Evolutionary conservation across 2,329 filamentous ascomycete genomes (phyloP).

Genomic region (Aciculosporium take): DNA sequence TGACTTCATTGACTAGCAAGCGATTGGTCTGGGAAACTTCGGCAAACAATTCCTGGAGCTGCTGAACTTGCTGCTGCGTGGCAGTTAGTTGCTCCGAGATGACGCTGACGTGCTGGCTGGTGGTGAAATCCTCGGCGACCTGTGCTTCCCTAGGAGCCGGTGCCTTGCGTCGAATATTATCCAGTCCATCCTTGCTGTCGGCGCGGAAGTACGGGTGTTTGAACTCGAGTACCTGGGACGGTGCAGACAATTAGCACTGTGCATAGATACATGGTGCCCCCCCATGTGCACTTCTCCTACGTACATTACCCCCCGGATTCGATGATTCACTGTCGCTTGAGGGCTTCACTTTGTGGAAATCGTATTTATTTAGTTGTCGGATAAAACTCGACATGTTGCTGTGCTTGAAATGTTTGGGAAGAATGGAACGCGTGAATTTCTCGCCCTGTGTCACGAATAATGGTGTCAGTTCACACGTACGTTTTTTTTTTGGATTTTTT

Average conservation of each 20-base stretch:
- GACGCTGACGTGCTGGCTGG: constrained; percentile 76
- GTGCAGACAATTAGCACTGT: constrained; percentile 4
- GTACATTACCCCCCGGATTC: constrained; percentile 23
- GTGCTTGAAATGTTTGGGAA: constrained; percentile 98
- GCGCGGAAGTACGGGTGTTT: constrained; percentile 93
- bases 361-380: constrained; percentile 90
- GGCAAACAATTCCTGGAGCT: constrained; percentile 70
- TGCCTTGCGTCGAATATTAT: constrained; percentile 92
- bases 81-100: constrained; percentile 79
- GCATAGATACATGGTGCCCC: neutral
- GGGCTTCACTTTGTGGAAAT: constrained; percentile 88
- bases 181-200: constrained; percentile 89
- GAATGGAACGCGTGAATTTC: constrained; percentile 92
- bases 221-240: constrained; percentile 54
- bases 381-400: constrained; percentile 98
- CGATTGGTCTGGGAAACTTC: constrained; percentile 56
- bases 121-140: constrained; percentile 55
- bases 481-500: too few relatives aligned
- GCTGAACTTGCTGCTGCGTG: constrained; percentile 83
- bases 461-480: constrained; percentile 6
- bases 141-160: constrained; percentile 72
- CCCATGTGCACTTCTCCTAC: neutral
- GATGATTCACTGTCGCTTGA: constrained; percentile 22
- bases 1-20: constrained; percentile 46
- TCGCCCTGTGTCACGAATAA: constrained; percentile 52